Conservation (phyloP, 306 rosid species). For the Morella rubra region DNA sequence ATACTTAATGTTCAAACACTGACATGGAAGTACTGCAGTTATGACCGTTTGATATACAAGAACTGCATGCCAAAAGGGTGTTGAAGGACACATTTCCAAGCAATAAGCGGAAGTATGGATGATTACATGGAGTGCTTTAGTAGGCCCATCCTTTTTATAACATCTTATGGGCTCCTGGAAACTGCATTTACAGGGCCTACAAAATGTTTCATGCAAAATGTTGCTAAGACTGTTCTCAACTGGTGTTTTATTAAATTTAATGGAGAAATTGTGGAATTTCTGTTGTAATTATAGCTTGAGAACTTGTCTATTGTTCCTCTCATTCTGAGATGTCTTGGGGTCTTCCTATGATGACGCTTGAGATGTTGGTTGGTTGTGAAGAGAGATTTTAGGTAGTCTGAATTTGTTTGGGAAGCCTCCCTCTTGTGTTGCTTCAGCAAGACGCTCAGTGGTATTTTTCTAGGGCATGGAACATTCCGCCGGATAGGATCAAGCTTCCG, state of each 20-base stretch:
- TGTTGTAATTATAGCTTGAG: not conserved
- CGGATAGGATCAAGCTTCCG: slow-evolving; percentile 10
- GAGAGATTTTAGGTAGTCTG: not conserved
- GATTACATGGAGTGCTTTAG: not conserved
- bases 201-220: not conserved
- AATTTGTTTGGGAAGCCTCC: not conserved
- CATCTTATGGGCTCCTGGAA: not conserved
- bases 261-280: not conserved
- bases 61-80: not conserved
- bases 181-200: not conserved
- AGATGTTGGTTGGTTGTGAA: not conserved
- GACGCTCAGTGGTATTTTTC: not conserved
- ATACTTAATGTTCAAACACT: not conserved
- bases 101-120: not conserved
- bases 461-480: slow-evolving; percentile 11
- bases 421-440: not conserved
- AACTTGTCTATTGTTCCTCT: not conserved
- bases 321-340: not conserved
- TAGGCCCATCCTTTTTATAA: not conserved
- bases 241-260: not conserved
- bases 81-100: not conserved
- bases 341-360: not conserved
- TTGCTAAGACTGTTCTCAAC: not conserved
- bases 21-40: not conserved
- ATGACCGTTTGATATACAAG: not conserved